These are phyloP conservation scores for Pichia heedii DNA, from an alignment of 805 yeast genomes.

Conservation along the genomic window DNA sequence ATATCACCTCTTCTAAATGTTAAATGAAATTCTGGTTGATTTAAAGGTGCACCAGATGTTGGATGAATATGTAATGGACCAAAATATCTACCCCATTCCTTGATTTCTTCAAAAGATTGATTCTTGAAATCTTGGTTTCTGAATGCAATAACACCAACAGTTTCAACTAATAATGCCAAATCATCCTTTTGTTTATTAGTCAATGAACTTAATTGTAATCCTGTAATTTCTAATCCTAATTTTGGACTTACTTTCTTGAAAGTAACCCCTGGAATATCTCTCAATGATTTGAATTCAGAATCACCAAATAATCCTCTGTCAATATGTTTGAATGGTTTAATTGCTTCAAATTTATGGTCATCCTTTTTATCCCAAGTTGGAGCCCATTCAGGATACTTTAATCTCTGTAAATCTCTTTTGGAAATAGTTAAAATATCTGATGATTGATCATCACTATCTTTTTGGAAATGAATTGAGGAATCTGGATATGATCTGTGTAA, in stretches of 20 bases:
- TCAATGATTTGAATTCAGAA: conserved; percentile 40
- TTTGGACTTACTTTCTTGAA: conserved; percentile 50
- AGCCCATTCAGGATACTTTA: conserved; percentile 12
- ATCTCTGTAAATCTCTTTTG: conserved; percentile 1
- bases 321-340: conserved; percentile 43
- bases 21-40: conserved; percentile 52
- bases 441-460: conserved; percentile 5
- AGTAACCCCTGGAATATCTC: conserved; percentile 24
- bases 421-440: conserved; percentile 7
- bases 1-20: conserved; percentile 43
- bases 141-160: conserved; percentile 59
- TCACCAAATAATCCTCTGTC: conserved; percentile 61
- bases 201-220: conserved; percentile 49
- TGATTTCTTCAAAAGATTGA: conserved; percentile 39
- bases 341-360: conserved; percentile 23
- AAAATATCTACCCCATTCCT: conserved; percentile 50
- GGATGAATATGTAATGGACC: conserved; percentile 72
- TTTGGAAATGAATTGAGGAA: conserved; percentile 7
- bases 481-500: conserved; percentile 5
- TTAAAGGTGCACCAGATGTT: conserved; percentile 60
- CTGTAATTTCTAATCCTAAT: conserved; percentile 56
- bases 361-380: conserved; percentile 14
- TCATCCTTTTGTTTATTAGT: conserved; percentile 52
- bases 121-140: conserved; percentile 58
- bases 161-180: conserved; percentile 57